Evolutionary conservation across 1,139 yeast genomes (phyloP), one percentile per base, ranked within the genome.

Genomic region (Yamadazyma mexicana): DNA sequence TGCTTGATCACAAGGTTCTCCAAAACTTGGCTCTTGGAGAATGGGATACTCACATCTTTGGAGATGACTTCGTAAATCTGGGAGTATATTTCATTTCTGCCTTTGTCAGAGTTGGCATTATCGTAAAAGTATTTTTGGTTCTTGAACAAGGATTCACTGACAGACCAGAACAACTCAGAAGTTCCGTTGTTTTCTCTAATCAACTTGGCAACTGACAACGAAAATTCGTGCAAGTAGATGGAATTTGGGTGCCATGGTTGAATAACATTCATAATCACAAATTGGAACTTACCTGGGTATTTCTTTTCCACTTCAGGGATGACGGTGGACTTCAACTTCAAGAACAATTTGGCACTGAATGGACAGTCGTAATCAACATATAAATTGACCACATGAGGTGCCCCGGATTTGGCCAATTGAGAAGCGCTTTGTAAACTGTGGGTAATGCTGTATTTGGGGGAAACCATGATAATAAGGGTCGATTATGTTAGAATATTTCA

Each of bases 171-270:
- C 42, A 67, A 58, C 17, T 48, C 39, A 42, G 64, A 61, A 29
- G 68, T 51, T 9, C 48, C 54, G 7, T 38, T 37, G 0, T 46
- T 43, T 5, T 66, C 72, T 8, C 89, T 81, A 22, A 74, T 73
- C 36, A 82, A 59, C 42, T 69, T 66, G 9, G 86, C 84, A 24
- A 84, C 81, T 0, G 83, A 92, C 33, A 88, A 61, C 0, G 85
- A 75, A 33, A 87, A 85, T 54, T 88, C 96, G 55, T 84, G 82
- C 34, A 82, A 69, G 35, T 79, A 64, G 8, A 77, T 74, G 1
- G 91, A 82, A 39, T 79, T 75, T 24, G 92, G 82, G 57, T 87
- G 96, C 95, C 95, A 87, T 48, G 94, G 92, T 61, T 87, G 95
- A 28, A 84, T 69, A 26, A 83, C 88, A 50, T 85, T 82, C 46